Percentiles rank a stretch among this genome's conserved stretches.
phyloP scores from a whole-genome alignment of 164 flowering plant genomes.

The Protea cynaroides region DNA sequence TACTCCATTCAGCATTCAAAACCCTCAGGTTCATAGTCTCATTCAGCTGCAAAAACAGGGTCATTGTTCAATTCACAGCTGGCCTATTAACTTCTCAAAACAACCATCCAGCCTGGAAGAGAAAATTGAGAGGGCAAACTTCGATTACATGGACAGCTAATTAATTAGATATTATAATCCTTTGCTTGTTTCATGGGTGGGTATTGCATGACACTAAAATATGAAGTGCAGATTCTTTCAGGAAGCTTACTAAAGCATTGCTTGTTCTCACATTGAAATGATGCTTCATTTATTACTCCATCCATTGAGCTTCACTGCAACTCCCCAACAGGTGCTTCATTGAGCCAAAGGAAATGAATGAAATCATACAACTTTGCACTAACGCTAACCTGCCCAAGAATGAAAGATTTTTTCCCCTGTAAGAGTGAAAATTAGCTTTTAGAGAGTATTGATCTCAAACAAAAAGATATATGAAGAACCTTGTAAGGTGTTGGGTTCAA shows the following conservation, averaged over 20 bases:
- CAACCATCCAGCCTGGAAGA: too few relatives aligned
- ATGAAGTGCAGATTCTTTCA: slow-evolving; percentile 3
- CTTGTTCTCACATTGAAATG: slow-evolving; percentile 6
- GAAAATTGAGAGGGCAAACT: too few relatives aligned
- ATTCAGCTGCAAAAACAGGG: too few relatives aligned
- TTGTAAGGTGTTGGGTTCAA: slow-evolving; percentile 98
- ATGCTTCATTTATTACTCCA: neutral
- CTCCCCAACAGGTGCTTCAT: slow-evolving; percentile 98
- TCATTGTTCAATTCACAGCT: too few relatives aligned
- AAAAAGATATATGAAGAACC: slow-evolving; percentile 34
- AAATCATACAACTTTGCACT: slow-evolving; percentile 93
- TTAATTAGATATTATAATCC: neutral
- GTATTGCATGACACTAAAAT: neutral
- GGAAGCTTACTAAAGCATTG: slow-evolving; percentile 21
- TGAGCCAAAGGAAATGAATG: slow-evolving; percentile 98
- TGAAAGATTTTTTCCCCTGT: neutral
- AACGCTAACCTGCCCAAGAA: slow-evolving; percentile 74
- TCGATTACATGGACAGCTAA: neutral
- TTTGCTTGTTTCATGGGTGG: neutral
- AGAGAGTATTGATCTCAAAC: neutral
- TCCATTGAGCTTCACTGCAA: slow-evolving; percentile 43
- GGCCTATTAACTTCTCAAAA: too few relatives aligned
- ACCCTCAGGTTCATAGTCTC: too few relatives aligned
- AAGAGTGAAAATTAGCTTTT: neutral
- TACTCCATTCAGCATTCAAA: too few relatives aligned